Evolutionary conservation across 176 grass and related monocot species (phyloP).

Genomic region (Thalia dealbata): DNA sequence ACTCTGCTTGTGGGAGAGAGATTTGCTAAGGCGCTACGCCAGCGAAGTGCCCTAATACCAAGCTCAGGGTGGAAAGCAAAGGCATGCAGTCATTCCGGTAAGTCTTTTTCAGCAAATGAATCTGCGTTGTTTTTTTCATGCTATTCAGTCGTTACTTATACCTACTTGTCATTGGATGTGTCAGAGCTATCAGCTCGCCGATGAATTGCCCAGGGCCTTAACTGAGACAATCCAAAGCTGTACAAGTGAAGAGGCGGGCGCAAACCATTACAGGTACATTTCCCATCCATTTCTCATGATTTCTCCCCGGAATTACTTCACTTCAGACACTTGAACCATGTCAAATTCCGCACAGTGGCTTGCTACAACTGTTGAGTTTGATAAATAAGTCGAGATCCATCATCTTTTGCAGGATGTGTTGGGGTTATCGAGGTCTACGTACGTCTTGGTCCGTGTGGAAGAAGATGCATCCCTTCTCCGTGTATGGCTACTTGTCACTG

Average conservation of each 20-base stretch:
- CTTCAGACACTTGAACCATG: not conserved
- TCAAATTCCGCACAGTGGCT: too few species aligned
- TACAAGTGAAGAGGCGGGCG: conserved; percentile 55
- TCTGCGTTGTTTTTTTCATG: conserved; percentile 1
- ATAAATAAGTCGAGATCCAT: too few species aligned
- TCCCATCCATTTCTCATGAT: not conserved
- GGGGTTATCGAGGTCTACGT: conserved; percentile 69
- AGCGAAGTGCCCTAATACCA: conserved; percentile 51
- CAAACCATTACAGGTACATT: conserved; percentile 52
- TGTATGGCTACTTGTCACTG: conserved; percentile 58
- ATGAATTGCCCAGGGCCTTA: conserved; percentile 85
- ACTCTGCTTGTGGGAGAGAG: conserved; percentile 75
- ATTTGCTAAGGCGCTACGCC: conserved; percentile 54
- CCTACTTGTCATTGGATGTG: conserved; percentile 1
- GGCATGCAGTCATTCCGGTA: conserved; percentile 77
- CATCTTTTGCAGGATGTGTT: conserved; percentile 48
- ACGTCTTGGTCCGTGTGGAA: conserved; percentile 58
- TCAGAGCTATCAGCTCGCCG: conserved; percentile 82
- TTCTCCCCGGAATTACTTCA: not conserved
- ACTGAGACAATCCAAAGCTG: conserved; percentile 73
- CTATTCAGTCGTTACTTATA: not conserved
- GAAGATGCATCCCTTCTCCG: conserved; percentile 79
- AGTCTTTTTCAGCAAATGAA: conserved; percentile 1
- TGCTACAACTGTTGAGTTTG: too few species aligned
- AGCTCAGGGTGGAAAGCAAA: conserved; percentile 48